Evolutionary conservation across 345 rosid species (phyloP).

Genomic region (Eucalyptus pauciflora): DNA sequence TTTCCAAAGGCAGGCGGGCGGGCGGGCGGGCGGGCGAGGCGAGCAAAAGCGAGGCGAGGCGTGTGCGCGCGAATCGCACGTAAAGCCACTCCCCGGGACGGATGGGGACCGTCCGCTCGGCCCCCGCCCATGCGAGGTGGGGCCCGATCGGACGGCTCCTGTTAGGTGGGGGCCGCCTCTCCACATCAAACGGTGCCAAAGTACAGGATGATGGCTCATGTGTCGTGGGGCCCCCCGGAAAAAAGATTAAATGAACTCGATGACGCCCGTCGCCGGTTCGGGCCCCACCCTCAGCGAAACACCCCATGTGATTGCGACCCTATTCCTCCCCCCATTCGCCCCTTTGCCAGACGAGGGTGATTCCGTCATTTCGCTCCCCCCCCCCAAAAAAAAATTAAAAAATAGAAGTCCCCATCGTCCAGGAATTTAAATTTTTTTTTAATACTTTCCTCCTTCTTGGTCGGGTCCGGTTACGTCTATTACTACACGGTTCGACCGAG

Average conservation of each 20-base stretch:
- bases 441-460: background rate
- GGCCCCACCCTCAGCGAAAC: background rate
- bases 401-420: no score
- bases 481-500: background rate
- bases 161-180: background rate
- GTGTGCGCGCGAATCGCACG: background rate
- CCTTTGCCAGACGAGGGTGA: background rate
- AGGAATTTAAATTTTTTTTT: background rate
- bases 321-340: no score
- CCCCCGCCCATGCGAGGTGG: background rate
- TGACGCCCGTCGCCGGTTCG: background rate
- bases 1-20: background rate
- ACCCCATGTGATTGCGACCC: background rate
- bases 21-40: background rate
- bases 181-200: background rate
- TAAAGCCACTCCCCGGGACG: background rate
- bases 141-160: background rate
- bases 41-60: background rate
- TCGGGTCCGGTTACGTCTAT: background rate
- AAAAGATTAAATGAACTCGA: background rate
- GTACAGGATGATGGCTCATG: background rate
- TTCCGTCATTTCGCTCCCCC: background rate
- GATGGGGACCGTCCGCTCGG: background rate
- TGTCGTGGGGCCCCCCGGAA: background rate
- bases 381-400: fast-evolving